phyloP scores from a whole-genome alignment of 73 alveolate genomes.

The Blepharisma stoltei region DNA sequence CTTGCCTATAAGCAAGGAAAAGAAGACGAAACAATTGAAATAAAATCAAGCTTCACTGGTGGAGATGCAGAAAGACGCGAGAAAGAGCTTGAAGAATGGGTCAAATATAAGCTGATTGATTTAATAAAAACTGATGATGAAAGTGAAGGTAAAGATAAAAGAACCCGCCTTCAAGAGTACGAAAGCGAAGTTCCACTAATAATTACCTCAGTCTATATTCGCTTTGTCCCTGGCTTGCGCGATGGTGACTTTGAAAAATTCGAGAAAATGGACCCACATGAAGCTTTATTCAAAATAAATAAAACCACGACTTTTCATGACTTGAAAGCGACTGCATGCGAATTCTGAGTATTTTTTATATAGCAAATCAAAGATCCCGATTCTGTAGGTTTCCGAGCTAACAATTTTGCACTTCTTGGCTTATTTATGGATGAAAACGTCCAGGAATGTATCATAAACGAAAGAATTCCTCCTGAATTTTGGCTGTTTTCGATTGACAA shows the following conservation, averaged over 20 bases:
- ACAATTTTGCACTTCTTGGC: not conserved
- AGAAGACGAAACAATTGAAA: not conserved
- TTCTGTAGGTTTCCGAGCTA: not conserved
- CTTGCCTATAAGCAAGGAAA: not conserved
- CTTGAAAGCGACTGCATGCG: constrained; percentile 19
- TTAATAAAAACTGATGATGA: not conserved
- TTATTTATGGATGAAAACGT: not conserved
- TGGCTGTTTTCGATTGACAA: not conserved
- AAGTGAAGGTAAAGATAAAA: not conserved
- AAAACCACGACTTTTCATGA: not conserved
- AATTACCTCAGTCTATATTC: not conserved
- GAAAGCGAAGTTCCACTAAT: not conserved
- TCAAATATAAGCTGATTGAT: not conserved
- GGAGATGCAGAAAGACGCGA: constrained; percentile 22
- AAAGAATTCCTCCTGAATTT: constrained; percentile 24
- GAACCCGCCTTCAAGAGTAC: not conserved
- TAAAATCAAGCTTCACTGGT: not conserved
- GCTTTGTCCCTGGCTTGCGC: not conserved
- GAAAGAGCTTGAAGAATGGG: constrained; percentile 3
- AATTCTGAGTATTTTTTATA: constrained; percentile 13
- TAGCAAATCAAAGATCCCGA: constrained; percentile 10
- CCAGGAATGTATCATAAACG: not conserved
- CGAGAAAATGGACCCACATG: constrained; percentile 6
- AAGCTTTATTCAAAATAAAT: constrained; percentile 16
- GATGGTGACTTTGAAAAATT: constrained; percentile 8